A percentile compares a stretch with the other conserved stretches of the same genome.
Conservation (phyloP, 2,329 filamentous ascomycete species). For the Verticillium zaregamsianum region DNA sequence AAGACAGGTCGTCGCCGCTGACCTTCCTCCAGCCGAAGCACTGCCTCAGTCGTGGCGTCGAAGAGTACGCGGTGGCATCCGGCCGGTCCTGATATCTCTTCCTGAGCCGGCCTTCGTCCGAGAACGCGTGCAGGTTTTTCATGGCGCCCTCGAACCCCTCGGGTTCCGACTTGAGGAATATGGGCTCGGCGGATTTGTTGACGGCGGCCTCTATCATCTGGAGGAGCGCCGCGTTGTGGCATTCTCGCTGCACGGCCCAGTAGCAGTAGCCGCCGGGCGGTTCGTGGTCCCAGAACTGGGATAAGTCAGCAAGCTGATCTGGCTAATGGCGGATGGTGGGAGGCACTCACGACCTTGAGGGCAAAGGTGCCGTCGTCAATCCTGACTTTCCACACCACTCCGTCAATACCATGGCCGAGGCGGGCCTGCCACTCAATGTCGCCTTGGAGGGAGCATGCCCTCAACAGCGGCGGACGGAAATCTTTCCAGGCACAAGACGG, state of each 20-base stretch:
- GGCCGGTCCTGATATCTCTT: not conserved
- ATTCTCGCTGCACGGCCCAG: constrained; percentile 8
- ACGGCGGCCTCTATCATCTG: not conserved
- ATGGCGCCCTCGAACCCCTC: not conserved
- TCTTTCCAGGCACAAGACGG: not conserved
- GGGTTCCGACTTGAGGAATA: constrained; percentile 1
- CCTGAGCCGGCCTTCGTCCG: not conserved
- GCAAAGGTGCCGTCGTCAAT: not conserved
- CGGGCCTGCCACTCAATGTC: not conserved
- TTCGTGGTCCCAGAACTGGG: constrained; percentile 7
- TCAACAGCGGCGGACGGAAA: not conserved
- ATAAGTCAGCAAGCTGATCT: not conserved
- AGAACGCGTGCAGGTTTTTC: constrained; percentile 1
- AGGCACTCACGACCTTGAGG: not conserved
- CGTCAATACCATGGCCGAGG: not conserved
- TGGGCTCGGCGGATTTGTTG: not conserved
- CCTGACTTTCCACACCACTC: not conserved
- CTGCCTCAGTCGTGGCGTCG: not conserved
- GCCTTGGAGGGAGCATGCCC: not conserved
- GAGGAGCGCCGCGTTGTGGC: constrained; percentile 7
- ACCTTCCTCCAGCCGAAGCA: constrained; percentile 3
- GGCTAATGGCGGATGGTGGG: not conserved
- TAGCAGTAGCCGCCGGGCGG: constrained; percentile 1
- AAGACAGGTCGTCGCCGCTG: not conserved
- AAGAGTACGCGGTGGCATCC: not conserved